phyloP scores from a whole-genome alignment of 108 stramenopile genomes.

The Fragilaria crotonensis region DNA sequence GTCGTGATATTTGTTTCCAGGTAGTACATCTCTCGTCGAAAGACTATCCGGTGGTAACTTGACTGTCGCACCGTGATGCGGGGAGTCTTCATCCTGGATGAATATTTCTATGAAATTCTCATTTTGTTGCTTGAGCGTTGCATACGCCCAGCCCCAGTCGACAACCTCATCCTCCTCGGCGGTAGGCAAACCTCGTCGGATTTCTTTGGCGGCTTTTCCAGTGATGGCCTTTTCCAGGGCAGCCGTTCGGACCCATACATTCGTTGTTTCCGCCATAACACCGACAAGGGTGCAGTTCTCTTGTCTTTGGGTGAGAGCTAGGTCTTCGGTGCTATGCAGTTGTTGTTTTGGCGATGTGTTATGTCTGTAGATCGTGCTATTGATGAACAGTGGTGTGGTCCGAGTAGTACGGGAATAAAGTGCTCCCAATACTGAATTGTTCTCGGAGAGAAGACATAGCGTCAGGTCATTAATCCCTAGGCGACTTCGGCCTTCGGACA shows the following conservation, averaged over 20 bases:
- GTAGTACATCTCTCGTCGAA: not conserved
- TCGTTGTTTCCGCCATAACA: slow-evolving; percentile 2
- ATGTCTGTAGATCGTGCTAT: no score
- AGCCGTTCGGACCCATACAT: slow-evolving; percentile 6
- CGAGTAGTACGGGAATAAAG: no score
- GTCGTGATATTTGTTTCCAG: slow-evolving; percentile 1
- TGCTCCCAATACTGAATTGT: no score
- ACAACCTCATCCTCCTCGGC: slow-evolving; percentile 4
- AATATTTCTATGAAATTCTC: not conserved
- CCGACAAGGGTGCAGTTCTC: no score
- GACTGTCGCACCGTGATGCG: slow-evolving; percentile 3
- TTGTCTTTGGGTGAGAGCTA: no score
- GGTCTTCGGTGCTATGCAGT: no score
- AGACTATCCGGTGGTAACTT: not conserved
- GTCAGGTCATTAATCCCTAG: no score
- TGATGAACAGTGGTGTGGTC: no score
- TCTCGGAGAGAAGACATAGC: no score
- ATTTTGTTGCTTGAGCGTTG: not conserved
- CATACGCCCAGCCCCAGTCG: slow-evolving; percentile 9
- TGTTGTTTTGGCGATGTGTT: no score
- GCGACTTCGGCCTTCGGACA: no score
- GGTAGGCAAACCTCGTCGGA: slow-evolving; percentile 1
- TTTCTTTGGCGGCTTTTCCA: not conserved
- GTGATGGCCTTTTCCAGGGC: not conserved
- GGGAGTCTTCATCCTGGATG: slow-evolving; percentile 2